These are phyloP conservation scores for Aureococcus anophagefferens DNA, from an alignment of 108 stramenopile genomes.

Conservation along the genomic window DNA sequence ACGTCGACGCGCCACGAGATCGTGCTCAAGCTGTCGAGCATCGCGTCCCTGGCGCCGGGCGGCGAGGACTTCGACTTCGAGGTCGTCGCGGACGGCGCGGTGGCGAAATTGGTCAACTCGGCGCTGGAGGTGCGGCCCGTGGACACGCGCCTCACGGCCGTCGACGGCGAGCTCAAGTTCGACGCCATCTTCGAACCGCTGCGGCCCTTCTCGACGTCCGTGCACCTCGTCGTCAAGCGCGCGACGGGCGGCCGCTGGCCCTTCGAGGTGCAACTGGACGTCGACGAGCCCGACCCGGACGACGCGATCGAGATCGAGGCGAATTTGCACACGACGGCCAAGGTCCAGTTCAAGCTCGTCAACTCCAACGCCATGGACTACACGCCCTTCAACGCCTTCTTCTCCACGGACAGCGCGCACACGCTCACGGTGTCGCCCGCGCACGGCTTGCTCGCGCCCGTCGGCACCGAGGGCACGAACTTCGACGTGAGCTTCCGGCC, in stretches of 20 bases:
- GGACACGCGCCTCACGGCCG: slow-evolving; percentile 10
- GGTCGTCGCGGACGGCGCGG: slow-evolving; percentile 16
- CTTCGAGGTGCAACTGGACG: slow-evolving; percentile 34
- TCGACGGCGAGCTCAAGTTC: slow-evolving; percentile 23
- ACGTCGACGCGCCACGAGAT: slow-evolving; percentile 15
- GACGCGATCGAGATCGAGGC: slow-evolving; percentile 40
- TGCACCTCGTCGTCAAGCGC: slow-evolving; percentile 30
- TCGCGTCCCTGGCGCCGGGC: slow-evolving; percentile 16
- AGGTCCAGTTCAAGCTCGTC: slow-evolving; percentile 28
- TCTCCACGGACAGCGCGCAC: slow-evolving; percentile 11
- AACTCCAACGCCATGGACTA: slow-evolving; percentile 24
- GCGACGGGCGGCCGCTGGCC: slow-evolving; percentile 41
- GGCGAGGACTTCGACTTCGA: slow-evolving; percentile 24
- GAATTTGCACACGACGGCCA: slow-evolving; percentile 6
- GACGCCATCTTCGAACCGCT: slow-evolving; percentile 30
- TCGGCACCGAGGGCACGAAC: slow-evolving; percentile 29
- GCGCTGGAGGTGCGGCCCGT: slow-evolving; percentile 23
- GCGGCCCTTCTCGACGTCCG: slow-evolving; percentile 20
- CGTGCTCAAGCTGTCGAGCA: slow-evolving; percentile 24
- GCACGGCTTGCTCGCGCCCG: slow-evolving; percentile 32
- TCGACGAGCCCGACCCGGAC: slow-evolving; percentile 36
- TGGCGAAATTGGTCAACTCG: slow-evolving; percentile 9
- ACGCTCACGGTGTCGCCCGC: slow-evolving; percentile 23
- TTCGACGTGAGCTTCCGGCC: slow-evolving; percentile 42
- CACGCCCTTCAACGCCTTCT: slow-evolving; percentile 37